Evolutionary conservation across 176 grass and related monocot genomes (phyloP).

Genomic region (Metroxylon sagu): DNA sequence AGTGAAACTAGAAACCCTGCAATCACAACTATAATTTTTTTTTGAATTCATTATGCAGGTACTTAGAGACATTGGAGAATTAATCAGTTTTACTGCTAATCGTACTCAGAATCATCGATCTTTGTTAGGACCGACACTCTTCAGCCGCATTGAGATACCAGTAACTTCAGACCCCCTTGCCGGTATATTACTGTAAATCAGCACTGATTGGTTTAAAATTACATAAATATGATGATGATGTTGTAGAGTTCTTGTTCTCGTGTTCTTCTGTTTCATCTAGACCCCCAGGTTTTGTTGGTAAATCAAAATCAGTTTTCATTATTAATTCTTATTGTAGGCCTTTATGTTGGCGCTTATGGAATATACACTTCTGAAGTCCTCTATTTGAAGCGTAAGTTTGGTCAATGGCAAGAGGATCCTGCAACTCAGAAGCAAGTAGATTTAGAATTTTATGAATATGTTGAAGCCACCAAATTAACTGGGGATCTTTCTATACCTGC

Average conservation of each 20-base stretch:
- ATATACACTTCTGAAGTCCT: constrained; percentile 63
- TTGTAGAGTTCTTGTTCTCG: not conserved
- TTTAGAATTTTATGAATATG: constrained; percentile 92
- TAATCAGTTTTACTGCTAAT: constrained; percentile 46
- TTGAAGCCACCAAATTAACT: constrained; percentile 80
- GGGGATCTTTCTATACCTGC: constrained; percentile 65
- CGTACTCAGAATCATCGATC: constrained; percentile 23
- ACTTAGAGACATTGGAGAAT: constrained; percentile 51
- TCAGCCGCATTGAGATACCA: constrained; percentile 65
- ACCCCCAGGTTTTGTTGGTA: too few species aligned
- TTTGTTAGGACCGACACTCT: constrained; percentile 55
- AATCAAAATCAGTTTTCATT: too few species aligned
- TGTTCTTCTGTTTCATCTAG: too few species aligned
- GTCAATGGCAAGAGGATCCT: constrained; percentile 77
- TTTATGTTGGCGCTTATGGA: constrained; percentile 68
- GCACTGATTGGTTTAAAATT: not conserved
- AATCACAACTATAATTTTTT: not conserved
- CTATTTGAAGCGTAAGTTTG: constrained; percentile 81
- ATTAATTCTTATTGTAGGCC: constrained; percentile 30
- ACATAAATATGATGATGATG: not conserved
- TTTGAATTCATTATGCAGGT: constrained; percentile 27
- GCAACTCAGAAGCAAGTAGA: constrained; percentile 31
- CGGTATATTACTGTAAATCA: constrained; percentile 27
- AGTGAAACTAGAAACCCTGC: too few species aligned
- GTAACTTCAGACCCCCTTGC: constrained; percentile 71